Conservation (phyloP, 805 yeast genomes). For the Metschnikowia kunwiensis region DNA sequence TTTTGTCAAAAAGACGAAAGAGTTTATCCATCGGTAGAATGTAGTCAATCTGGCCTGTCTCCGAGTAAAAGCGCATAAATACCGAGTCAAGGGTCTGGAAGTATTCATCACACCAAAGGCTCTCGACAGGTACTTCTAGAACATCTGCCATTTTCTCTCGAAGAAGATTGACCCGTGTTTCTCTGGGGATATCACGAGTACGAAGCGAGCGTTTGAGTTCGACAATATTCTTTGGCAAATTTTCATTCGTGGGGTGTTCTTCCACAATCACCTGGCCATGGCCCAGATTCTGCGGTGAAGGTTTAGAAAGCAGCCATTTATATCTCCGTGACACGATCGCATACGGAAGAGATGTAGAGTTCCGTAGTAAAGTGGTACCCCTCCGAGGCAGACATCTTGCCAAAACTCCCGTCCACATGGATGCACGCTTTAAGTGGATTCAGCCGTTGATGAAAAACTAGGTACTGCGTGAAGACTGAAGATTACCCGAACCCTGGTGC, state of each 20-base stretch:
- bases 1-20: constrained; percentile 18
- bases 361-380: neutral
- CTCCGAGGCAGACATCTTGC: too few relatives aligned
- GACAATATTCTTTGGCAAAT: neutral
- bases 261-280: constrained; percentile 3
- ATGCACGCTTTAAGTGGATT: too few relatives aligned
- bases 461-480: too few relatives aligned
- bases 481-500: too few relatives aligned
- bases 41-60: constrained; percentile 11
- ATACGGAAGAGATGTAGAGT: too few relatives aligned
- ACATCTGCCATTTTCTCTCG: constrained; percentile 20
- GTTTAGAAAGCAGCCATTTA: constrained; percentile 8
- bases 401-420: neutral
- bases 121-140: constrained; percentile 10
- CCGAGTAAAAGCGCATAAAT: constrained; percentile 18
- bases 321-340: constrained; percentile 1
- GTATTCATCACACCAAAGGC: constrained; percentile 9
- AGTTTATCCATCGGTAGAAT: constrained; percentile 11
- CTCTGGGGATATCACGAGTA: constrained; percentile 25
- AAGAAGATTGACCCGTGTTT: constrained; percentile 20
- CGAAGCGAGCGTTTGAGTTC: constrained; percentile 26
- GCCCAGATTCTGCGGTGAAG: constrained; percentile 1
- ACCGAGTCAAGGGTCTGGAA: constrained; percentile 23
- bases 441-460: too few relatives aligned
- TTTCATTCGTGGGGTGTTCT: neutral